phyloP scores from a whole-genome alignment of 73 alveolate species.

The Loxodes magnus region DNA sequence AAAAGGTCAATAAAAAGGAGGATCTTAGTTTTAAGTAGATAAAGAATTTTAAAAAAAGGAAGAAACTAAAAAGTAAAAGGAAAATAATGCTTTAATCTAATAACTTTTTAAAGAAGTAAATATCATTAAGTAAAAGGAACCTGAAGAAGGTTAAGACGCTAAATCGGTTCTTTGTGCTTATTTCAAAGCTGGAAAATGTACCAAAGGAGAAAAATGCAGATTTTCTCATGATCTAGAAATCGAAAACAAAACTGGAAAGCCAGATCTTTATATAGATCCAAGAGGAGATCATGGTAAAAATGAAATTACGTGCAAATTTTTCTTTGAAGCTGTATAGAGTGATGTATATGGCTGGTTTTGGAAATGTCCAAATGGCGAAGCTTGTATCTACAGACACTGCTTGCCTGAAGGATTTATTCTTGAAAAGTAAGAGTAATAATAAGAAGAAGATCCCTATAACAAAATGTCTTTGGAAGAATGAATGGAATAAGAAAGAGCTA shows the following conservation, averaged over 20 bases:
- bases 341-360: slow-evolving; percentile 84
- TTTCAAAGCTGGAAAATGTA: slow-evolving; percentile 79
- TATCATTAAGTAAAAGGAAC: slow-evolving; percentile 43
- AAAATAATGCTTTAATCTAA: slow-evolving; percentile 66
- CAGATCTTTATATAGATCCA: slow-evolving; percentile 88
- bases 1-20: slow-evolving; percentile 18
- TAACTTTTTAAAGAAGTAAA: slow-evolving; percentile 69
- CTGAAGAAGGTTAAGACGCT: slow-evolving; percentile 76
- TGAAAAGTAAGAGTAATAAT: slow-evolving; percentile 43
- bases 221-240: slow-evolving; percentile 76
- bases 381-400: slow-evolving; percentile 42
- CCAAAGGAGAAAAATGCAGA: slow-evolving; percentile 87
- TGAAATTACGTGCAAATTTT: slow-evolving; percentile 67
- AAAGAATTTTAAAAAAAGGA: slow-evolving; percentile 64
- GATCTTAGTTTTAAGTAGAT: slow-evolving; percentile 10
- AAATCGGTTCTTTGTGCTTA: slow-evolving; percentile 74
- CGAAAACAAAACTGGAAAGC: slow-evolving; percentile 68
- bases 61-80: slow-evolving; percentile 62
- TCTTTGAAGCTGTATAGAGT: slow-evolving; percentile 81
- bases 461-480: slow-evolving; percentile 72
- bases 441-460: slow-evolving; percentile 39
- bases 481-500: slow-evolving; percentile 76
- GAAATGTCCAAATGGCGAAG: slow-evolving; percentile 89
- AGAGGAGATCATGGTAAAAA: slow-evolving; percentile 32
- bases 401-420: slow-evolving; percentile 83